These are phyloP conservation scores for Calamus simplicifolius DNA, from an alignment of 176 grass and related monocot species.

Conservation along the genomic window DNA sequence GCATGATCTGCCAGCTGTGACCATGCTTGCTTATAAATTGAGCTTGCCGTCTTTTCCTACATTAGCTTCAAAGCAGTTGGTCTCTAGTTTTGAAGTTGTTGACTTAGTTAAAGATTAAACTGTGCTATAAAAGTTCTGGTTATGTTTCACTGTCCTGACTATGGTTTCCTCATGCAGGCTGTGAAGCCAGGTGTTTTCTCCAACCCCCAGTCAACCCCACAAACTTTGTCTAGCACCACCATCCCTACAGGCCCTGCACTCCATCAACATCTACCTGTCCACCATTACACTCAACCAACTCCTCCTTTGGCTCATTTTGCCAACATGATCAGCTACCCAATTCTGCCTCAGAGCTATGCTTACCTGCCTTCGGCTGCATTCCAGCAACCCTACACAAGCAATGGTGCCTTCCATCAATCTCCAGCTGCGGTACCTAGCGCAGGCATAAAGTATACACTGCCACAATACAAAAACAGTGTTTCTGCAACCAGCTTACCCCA, in stretches of 20 bases:
- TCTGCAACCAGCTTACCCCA: conserved; percentile 61
- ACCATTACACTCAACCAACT: conserved; percentile 92
- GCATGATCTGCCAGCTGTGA: too few species aligned
- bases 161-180: conserved; percentile 34
- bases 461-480: conserved; percentile 76
- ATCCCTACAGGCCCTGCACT: conserved; percentile 42
- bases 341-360: conserved; percentile 73
- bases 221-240: conserved; percentile 56
- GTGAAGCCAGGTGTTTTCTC: conserved; percentile 68
- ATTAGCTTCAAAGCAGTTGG: too few species aligned
- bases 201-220: conserved; percentile 37
- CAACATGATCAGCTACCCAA: conserved; percentile 87
- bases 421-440: conserved; percentile 48
- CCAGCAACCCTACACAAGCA: conserved; percentile 83
- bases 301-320: conserved; percentile 60
- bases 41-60: too few species aligned
- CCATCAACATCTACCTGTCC: conserved; percentile 70
- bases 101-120: too few species aligned
- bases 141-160: too few species aligned
- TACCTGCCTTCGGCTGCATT: conserved; percentile 70
- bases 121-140: too few species aligned
- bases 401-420: conserved; percentile 78
- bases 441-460: conserved; percentile 79
- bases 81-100: too few species aligned
- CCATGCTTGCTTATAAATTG: too few species aligned